Evolutionary conservation across 805 yeast species (phyloP), one percentile per base, ranked within the genome.

Genomic region (Clavispora santaluciae): DNA sequence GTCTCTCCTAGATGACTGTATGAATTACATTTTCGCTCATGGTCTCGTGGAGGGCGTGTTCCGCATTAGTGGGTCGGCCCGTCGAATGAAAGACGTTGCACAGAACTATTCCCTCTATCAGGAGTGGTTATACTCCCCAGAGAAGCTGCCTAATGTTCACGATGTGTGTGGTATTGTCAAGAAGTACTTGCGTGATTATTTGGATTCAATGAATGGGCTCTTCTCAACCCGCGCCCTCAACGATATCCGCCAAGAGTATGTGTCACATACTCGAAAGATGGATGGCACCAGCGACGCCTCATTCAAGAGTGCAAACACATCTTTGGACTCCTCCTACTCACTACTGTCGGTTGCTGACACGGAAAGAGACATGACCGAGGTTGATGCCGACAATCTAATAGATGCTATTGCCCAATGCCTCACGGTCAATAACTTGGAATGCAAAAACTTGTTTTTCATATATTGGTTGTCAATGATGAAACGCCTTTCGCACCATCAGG

Each of bases 11-110:
- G 45, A 42, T 8, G 56, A 53, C 23, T 46, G 59, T 26, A 54
- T 55, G 34, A 25, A 48, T 12, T 55, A 48, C 38, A 44, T 62
- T 5, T 39, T 53, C 6, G 39, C 35, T 5, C 44, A 55, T 6
- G 49, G 51, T 6, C 38, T 55, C 1, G 47, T 45, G 16, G 63
- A 61, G 36, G 68, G 68, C 13, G 44, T 61, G 6, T 63, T 63
- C 40, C 48, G 68, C 22, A 53, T 63, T 15, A 60, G 56, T 36
- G 68, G 68, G 9, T 61, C 66, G 1, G 51, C 53, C 22, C 53
- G 57, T 33, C 51, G 63, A 23, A 51, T 51, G 42, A 42, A 44
- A 10, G 46, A 38, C 22, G 51, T 61, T 15, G 48, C 55, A 24
- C 39, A 47, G 3, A 51, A 57, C 40, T 47, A 46, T 35, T 35